Percentiles rank a stretch among this genome's conserved stretches.
Conservation (phyloP, 129 eudicot genomes). For the Flaveria robusta region DNA sequence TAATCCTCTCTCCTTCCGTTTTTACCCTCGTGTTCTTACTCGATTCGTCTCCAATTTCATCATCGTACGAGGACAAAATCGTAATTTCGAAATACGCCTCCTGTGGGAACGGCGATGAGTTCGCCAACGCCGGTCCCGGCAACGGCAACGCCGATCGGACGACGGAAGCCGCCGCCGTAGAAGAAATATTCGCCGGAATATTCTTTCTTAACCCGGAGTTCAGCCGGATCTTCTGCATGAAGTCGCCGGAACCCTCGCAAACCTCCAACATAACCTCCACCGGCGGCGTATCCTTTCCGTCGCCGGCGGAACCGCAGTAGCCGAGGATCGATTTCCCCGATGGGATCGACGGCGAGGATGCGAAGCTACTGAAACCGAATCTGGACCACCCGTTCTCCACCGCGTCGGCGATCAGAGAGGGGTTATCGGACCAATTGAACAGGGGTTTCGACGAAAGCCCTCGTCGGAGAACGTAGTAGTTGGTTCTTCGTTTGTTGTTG, state of each 20-base stretch:
- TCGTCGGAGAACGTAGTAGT: conserved; percentile 54
- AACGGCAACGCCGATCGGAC: conserved; percentile 71
- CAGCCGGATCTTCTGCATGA: conserved; percentile 70
- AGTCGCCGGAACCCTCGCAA: conserved; percentile 73
- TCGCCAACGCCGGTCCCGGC: conserved; percentile 80
- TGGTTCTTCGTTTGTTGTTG: conserved; percentile 36
- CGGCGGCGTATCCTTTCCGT: conserved; percentile 12
- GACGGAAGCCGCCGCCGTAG: conserved; percentile 41
- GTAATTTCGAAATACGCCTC: conserved; percentile 93
- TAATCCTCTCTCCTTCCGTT: conserved; percentile 56
- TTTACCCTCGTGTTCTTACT: conserved; percentile 16
- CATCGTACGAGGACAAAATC: conserved; percentile 36
- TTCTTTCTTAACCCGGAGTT: conserved; percentile 47
- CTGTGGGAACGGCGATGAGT: conserved; percentile 71
- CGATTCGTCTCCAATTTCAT: conserved; percentile 11
- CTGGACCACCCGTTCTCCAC: conserved; percentile 96
- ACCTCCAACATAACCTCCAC: conserved; percentile 79
- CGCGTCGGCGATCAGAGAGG: conserved; percentile 73
- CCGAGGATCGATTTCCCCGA: conserved; percentile 51
- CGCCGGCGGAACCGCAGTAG: conserved; percentile 43
- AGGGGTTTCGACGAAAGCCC: conserved; percentile 46
- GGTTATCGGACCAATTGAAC: conserved; percentile 80
- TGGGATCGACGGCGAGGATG: conserved; percentile 48
- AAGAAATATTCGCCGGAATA: neutral
- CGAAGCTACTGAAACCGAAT: conserved; percentile 63